Evolutionary conservation across 495 filamentous ascomycete species (phyloP).

Genomic region (Talaromyces stipitatus): DNA sequence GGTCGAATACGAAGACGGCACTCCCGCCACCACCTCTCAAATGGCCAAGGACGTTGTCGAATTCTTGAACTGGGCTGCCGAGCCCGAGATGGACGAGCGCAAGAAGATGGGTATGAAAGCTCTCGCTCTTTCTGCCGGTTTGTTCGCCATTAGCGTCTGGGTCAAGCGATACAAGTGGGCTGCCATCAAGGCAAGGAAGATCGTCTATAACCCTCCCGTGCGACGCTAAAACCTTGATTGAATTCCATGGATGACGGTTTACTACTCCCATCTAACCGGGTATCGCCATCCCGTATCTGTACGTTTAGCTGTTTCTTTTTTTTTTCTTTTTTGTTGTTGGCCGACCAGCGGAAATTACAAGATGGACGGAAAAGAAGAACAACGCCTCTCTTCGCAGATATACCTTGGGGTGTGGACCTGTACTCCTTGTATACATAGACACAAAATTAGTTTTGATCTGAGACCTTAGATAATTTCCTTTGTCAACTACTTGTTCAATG

Average conservation of each 20-base stretch:
- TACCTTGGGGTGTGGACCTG: slow-evolving; percentile 5
- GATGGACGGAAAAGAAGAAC: background rate
- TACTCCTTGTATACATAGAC: slow-evolving; percentile 9
- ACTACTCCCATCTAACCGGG: slow-evolving; percentile 19
- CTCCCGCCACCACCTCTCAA: slow-evolving; percentile 88
- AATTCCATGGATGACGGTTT: slow-evolving; percentile 4
- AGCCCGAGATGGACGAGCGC: slow-evolving; percentile 97
- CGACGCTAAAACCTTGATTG: slow-evolving; percentile 28
- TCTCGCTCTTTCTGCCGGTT: slow-evolving; percentile 62
- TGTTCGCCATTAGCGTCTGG: slow-evolving; percentile 88
- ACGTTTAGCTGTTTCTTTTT: slow-evolving; percentile 32
- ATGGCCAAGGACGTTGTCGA: slow-evolving; percentile 99
- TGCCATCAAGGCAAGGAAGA: slow-evolving; percentile 87
- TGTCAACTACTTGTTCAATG: slow-evolving; percentile 15
- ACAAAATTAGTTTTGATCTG: slow-evolving; percentile 19
- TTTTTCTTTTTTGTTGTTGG: slow-evolving; percentile 32
- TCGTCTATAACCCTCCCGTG: slow-evolving; percentile 75
- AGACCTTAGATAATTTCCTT: slow-evolving; percentile 33
- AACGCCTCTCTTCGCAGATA: slow-evolving; percentile 8
- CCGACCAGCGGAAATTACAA: slow-evolving; percentile 5
- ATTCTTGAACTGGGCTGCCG: slow-evolving; percentile 98
- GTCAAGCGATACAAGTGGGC: slow-evolving; percentile 99
- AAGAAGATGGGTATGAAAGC: slow-evolving; percentile 99
- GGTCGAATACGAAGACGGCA: slow-evolving; percentile 97
- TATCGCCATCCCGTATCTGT: no score